phyloP scores from a whole-genome alignment of 2,329 filamentous ascomycete species.

The Magnaporthiopsis rhizophila region DNA sequence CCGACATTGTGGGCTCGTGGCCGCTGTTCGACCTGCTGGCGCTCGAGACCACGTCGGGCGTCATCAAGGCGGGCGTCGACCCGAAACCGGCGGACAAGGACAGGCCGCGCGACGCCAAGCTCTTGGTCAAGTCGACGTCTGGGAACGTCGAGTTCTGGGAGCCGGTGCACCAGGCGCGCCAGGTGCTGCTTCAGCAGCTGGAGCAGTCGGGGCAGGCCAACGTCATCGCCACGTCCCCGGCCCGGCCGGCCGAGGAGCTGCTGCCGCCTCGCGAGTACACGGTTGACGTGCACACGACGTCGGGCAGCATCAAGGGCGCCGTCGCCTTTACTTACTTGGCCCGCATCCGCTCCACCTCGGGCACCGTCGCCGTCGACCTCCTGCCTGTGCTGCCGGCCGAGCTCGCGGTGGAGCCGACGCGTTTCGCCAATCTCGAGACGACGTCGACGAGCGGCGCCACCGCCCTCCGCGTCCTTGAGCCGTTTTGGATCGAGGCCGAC shows the following conservation, averaged over 20 bases:
- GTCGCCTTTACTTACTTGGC: slow-evolving; percentile 31
- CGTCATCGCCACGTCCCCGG: background rate
- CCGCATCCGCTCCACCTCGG: slow-evolving; percentile 30
- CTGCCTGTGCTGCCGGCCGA: slow-evolving; percentile 30
- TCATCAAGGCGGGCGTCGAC: slow-evolving; percentile 29
- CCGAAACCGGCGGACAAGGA: slow-evolving; percentile 29
- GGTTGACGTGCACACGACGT: slow-evolving; percentile 33
- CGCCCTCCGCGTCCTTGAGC: slow-evolving; percentile 31
- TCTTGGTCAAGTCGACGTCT: slow-evolving; percentile 34
- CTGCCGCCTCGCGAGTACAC: slow-evolving; percentile 40
- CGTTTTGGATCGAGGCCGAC: slow-evolving; percentile 29
- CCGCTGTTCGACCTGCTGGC: slow-evolving; percentile 41
- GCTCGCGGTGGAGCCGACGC: slow-evolving; percentile 7
- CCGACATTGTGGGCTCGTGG: slow-evolving; percentile 38
- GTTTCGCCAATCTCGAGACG: slow-evolving; percentile 28
- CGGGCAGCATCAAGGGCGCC: slow-evolving; percentile 33
- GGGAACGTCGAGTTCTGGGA: slow-evolving; percentile 34
- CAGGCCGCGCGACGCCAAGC: slow-evolving; percentile 28
- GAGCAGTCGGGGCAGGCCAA: background rate
- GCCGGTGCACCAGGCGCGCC: slow-evolving; percentile 24
- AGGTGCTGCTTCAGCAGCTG: slow-evolving; percentile 7
- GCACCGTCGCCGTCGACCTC: slow-evolving; percentile 30
- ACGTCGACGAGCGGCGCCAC: slow-evolving; percentile 35
- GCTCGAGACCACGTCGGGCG: slow-evolving; percentile 36
- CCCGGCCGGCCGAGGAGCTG: slow-evolving; percentile 7